Base-by-base conservation (phyloP, 2,329 filamentous ascomycete genomes). In the Penicillium sp. region DNA sequence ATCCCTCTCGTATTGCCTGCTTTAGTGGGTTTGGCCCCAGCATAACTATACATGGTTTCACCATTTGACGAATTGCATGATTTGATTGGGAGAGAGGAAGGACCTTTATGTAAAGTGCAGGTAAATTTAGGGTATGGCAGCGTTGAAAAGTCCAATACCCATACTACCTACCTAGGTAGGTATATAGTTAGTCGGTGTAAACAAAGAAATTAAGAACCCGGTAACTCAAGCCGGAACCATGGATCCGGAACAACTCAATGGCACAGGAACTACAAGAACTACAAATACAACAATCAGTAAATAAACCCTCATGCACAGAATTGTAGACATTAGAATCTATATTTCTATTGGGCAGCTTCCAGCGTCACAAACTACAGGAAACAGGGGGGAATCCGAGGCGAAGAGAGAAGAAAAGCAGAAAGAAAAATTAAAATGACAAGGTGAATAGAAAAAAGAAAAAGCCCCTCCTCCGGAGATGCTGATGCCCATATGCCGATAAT, bases 401-500 rank as follows among this genome's bases (percentile, higher is more conserved):
- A 46, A 59, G 56, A 61, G 47, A 50, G 25, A 35, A 48, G 40
- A 53, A 51, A 37, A 40, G 53, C 54, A 51, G 29, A 54, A 58
- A 41, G 40, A 42, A 46, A 49, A 51, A 52, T 51, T 61, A 54
- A 48, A 50, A 60, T 60, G 42, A 59, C 43, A 58, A 60, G 33
- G 38, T 51, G 56, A 59, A 58, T 54, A 49, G 54, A 59, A 58
- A 58, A 58, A 54, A 47, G 50, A 43, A 52, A 59, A 47, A 46
- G 45, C 37, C 53, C 60, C 50, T 45, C 56, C 59, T 43, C 51
- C 40, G 54, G 54, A 59, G 54, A 64, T 67, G 62, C 58, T 59
- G 53, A 64, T 66, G 64, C 58, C 59, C 57, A 65, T 62, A 65
- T 66, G 62, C 60, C 65, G 59, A 58, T 63, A 62, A 65, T 66